Conservation (phyloP, 2,329 filamentous ascomycete species). For the Fusarium sp. region DNA sequence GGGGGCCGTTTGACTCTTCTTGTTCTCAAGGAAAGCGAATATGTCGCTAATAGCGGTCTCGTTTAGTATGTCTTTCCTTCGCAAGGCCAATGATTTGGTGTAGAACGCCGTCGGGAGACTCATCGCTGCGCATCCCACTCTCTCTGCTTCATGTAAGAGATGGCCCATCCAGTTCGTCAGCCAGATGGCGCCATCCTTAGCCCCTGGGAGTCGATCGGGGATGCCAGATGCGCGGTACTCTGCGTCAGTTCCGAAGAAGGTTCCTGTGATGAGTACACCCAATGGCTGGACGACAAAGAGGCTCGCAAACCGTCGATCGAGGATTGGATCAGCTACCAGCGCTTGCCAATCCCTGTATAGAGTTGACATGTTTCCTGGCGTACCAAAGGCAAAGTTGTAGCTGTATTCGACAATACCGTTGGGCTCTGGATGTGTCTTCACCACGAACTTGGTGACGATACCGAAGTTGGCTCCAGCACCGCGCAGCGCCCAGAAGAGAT, state of each 20-base stretch:
- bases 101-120: constrained; percentile 65
- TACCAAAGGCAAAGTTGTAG: constrained; percentile 64
- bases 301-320: constrained; percentile 70
- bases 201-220: constrained; percentile 57
- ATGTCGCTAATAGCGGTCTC: constrained; percentile 59
- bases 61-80: constrained; percentile 59
- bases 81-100: constrained; percentile 68
- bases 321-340: constrained; percentile 63
- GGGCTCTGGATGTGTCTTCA: constrained; percentile 68
- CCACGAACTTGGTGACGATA: constrained; percentile 67
- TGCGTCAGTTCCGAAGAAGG: constrained; percentile 69
- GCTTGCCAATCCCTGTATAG: constrained; percentile 70
- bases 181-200: constrained; percentile 56
- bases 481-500: constrained; percentile 68
- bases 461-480: constrained; percentile 69
- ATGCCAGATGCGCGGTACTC: constrained; percentile 68
- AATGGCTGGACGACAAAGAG: constrained; percentile 66
- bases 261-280: constrained; percentile 68
- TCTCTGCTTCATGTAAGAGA: constrained; percentile 64
- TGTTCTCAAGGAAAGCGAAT: constrained; percentile 64
- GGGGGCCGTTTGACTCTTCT: constrained; percentile 62
- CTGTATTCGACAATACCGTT: constrained; percentile 69
- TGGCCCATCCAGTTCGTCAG: constrained; percentile 73
- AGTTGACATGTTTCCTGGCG: constrained; percentile 59
- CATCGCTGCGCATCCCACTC: constrained; percentile 60